Evolutionary conservation across 345 rosid species (phyloP).

Genomic region (Lepidium didymum): DNA sequence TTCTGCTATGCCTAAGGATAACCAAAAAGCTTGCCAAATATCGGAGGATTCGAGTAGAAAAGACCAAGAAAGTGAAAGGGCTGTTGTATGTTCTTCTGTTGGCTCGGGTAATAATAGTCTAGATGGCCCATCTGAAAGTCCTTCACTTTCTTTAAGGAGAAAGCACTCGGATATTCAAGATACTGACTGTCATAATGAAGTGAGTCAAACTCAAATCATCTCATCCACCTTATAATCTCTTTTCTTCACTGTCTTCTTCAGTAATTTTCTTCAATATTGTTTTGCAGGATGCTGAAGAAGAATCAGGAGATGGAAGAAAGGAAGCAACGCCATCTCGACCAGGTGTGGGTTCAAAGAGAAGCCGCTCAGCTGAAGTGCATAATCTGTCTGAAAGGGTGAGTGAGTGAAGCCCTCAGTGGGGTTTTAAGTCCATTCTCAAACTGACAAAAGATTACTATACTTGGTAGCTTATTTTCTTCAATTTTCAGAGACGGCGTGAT

Average conservation of each 20-base stretch:
- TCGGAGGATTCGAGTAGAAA: slow-evolving; percentile 34
- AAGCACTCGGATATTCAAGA: slow-evolving; percentile 50
- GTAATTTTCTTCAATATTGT: neutral
- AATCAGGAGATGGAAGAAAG: slow-evolving; percentile 44
- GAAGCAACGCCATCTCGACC: slow-evolving; percentile 33
- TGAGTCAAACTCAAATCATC: slow-evolving; percentile 25
- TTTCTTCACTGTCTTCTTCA: neutral
- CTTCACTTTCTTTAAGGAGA: slow-evolving; percentile 48
- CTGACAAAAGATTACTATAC: neutral
- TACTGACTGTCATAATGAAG: slow-evolving; percentile 66
- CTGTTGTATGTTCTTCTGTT: slow-evolving; percentile 63
- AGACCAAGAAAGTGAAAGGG: slow-evolving; percentile 47
- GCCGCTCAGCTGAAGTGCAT: slow-evolving; percentile 93
- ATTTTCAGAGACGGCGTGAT: slow-evolving; percentile 72
- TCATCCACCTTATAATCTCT: neutral
- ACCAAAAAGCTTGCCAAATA: slow-evolving; percentile 24
- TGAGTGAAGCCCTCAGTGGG: neutral
- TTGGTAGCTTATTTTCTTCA: slow-evolving; percentile 12
- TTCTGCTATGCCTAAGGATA: slow-evolving; percentile 31
- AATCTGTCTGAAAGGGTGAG: slow-evolving; percentile 96
- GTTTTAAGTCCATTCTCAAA: neutral
- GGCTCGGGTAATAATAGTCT: slow-evolving; percentile 67
- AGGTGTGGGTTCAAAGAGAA: slow-evolving; percentile 58
- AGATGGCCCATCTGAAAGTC: slow-evolving; percentile 53
- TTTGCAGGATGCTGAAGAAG: slow-evolving; percentile 71